Evolutionary conservation across 116 monocot genomes (phyloP).

Genomic region (Dioscorea cayenensis): DNA sequence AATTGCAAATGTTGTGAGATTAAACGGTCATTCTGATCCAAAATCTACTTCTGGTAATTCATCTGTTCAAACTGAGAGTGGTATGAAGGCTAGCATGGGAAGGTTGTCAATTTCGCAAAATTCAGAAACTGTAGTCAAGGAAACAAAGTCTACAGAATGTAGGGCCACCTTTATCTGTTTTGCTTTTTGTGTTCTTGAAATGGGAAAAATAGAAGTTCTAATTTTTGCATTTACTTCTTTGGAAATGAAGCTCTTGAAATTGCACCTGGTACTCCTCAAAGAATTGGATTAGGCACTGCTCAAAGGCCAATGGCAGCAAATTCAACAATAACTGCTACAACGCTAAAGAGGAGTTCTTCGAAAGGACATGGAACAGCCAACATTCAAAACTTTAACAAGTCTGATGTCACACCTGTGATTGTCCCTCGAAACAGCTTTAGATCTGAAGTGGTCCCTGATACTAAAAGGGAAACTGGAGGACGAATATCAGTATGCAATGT

Average conservation of each 20-base stretch:
- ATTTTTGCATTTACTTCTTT: conserved; percentile 5
- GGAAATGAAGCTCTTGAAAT: conserved; percentile 44
- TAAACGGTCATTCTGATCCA: conserved; percentile 55
- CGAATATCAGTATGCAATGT: conserved; percentile 39
- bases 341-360: conserved; percentile 49
- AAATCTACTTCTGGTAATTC: conserved; percentile 39
- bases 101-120: conserved; percentile 37
- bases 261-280: conserved; percentile 68
- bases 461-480: conserved; percentile 54
- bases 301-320: conserved; percentile 32
- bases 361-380: conserved; percentile 37
- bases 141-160: conserved; percentile 18
- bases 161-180: conserved; percentile 12
- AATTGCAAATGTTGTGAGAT: conserved; percentile 30
- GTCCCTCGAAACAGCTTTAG: conserved; percentile 55
- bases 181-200: neutral
- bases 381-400: conserved; percentile 40
- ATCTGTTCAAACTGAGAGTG: conserved; percentile 45
- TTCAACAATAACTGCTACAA: conserved; percentile 21
- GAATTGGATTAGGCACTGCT: conserved; percentile 28
- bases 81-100: conserved; percentile 45
- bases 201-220: neutral
- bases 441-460: conserved; percentile 47
- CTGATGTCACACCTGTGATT: conserved; percentile 66
- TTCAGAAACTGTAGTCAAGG: conserved; percentile 10